These are phyloP conservation scores for Sugiyamaella americana DNA, from an alignment of 805 yeast genomes.

Conservation along the genomic window DNA sequence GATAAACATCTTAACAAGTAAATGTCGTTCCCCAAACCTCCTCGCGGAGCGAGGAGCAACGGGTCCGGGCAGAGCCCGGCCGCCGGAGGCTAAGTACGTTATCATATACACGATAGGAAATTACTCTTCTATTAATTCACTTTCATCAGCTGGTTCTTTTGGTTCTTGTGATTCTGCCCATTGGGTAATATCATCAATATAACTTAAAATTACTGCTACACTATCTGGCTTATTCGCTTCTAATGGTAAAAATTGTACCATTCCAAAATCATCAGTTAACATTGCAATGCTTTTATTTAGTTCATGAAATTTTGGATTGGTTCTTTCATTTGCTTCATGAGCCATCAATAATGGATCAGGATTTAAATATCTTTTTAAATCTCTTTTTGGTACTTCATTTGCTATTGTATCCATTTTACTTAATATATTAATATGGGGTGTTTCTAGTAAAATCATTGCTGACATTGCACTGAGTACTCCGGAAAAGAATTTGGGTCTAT, in stretches of 20 bases:
- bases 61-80: not conserved
- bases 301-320: conserved; percentile 59
- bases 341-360: conserved; percentile 82
- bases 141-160: conserved; percentile 82
- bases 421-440: conserved; percentile 88
- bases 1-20: too few relatives aligned
- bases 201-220: conserved; percentile 76
- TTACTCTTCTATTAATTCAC: conserved; percentile 23
- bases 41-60: not conserved
- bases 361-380: conserved; percentile 74
- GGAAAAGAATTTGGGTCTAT: conserved; percentile 84
- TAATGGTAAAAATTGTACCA: conserved; percentile 94
- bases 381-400: conserved; percentile 67
- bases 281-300: conserved; percentile 80
- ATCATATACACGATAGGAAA: too few relatives aligned
- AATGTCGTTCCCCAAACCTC: not conserved
- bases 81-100: not conserved
- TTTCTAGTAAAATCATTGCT: conserved; percentile 90
- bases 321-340: conserved; percentile 43
- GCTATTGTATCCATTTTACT: conserved; percentile 83
- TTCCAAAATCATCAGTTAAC: conserved; percentile 93
- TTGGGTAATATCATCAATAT: conserved; percentile 94
- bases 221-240: conserved; percentile 72
- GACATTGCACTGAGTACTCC: conserved; percentile 97
- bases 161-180: conserved; percentile 98